Percentiles rank a stretch among this genome's conserved stretches.
Evolutionary conservation across 202 grass and related monocot species (phyloP).

Genomic region (Schoenoplectus tabernaemontani): DNA sequence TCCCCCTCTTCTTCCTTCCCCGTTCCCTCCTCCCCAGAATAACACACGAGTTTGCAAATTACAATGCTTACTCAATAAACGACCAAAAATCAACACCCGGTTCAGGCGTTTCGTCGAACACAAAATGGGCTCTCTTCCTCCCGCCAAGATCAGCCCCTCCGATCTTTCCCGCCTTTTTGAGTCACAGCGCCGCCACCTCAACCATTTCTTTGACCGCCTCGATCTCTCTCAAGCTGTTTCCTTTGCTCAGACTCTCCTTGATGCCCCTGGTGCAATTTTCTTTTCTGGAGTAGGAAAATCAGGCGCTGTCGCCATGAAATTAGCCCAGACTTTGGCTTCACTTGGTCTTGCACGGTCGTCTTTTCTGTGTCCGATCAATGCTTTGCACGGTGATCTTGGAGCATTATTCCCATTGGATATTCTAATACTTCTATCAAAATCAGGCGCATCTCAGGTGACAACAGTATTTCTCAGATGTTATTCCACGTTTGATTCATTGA

Average conservation of each 20-base stretch:
- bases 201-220: slow-evolving; percentile 85
- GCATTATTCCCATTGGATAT: slow-evolving; percentile 74
- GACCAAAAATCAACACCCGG: neutral
- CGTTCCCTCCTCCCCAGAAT: neutral
- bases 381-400: slow-evolving; percentile 94
- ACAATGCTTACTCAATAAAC: neutral
- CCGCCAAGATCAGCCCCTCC: slow-evolving; percentile 8
- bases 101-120: slow-evolving; percentile 13
- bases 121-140: slow-evolving; percentile 17
- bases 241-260: slow-evolving; percentile 74
- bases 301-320: slow-evolving; percentile 72
- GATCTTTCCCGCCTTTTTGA: slow-evolving; percentile 61
- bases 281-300: slow-evolving; percentile 97
- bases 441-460: slow-evolving; percentile 58
- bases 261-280: slow-evolving; percentile 72
- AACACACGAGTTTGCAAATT: neutral
- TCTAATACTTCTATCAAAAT: slow-evolving; percentile 87
- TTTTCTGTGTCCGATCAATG: slow-evolving; percentile 78
- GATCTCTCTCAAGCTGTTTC: slow-evolving; percentile 61
- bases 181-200: slow-evolving; percentile 67
- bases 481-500: neutral
- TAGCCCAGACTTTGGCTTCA: slow-evolving; percentile 83
- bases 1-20: slow-evolving; percentile 15
- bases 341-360: slow-evolving; percentile 65
- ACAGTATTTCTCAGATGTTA: neutral